Base-by-base conservation (phyloP, 345 rosid species). In the Turritis glabra region DNA sequence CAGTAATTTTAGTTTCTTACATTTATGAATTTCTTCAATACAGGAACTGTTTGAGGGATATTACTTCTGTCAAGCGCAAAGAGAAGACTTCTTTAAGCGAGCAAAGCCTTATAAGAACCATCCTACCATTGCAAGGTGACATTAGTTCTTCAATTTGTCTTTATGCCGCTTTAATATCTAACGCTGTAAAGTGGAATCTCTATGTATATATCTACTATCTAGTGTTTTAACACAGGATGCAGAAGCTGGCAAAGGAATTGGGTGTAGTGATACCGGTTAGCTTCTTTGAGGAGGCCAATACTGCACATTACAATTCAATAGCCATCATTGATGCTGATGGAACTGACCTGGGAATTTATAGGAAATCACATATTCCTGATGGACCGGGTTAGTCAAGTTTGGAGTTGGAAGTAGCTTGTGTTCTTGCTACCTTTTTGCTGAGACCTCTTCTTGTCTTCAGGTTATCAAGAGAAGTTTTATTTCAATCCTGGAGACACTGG, bases 1-100 rank as follows among this genome's bases (percentile, higher is more conserved):
- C 97, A 92, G 97, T 97, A 84, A 41, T 40, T 18, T 18, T 50
- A 22, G 12, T 23, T 29, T 55, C 26, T 55, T 67, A 40, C 71
- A 33, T 51, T 18, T 46, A 29, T 63, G 32, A n/a, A 27, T 58
- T n/a, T n/a, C 54, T 44, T 19, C 65, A 37, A 8, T 64, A 29
- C 81, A 94, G 97, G 99, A 95, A 79, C 89, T 95, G 27, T 95
- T 95, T 78, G 99, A 95, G 73, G 96, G 97, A 43, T 85, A 87
- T 85, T 95, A 95, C 86, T 95, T 95, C 74, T 95, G 97, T 79
- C 97, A 95, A 86, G 97, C 97, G 15, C 99, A 95, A 77, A 86
- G 92, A 79, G 96, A 95, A 73, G 97, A 89, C 69, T 90, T 62
- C 76, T 84, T 94, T 77, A 78, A 77, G 67, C 84, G 90, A 73